Conservation (phyloP, 768 basidiomycete genomes). For the Fomitopsis serialis region DNA sequence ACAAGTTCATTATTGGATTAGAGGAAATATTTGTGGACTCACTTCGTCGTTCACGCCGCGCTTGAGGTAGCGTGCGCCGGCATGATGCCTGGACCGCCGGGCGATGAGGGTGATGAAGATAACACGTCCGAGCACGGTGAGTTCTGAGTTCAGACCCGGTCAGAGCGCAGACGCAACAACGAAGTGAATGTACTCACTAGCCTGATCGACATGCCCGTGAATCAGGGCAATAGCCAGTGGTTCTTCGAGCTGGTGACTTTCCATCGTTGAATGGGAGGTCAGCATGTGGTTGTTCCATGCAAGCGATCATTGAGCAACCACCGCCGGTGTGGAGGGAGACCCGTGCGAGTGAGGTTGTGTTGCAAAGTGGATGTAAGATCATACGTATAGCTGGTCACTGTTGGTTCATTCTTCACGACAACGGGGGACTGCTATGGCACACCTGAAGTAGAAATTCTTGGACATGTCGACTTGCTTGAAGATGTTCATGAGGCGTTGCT, state of each 20-base stretch:
- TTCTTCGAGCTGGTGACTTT: constrained; percentile 41
- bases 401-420: background rate
- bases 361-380: constrained; percentile 96
- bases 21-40: background rate
- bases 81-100: constrained; percentile 89
- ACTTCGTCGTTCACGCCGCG: constrained; percentile 94
- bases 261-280: constrained; percentile 54
- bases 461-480: constrained; percentile 97
- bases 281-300: constrained; percentile 96
- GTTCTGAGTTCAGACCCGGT: constrained; percentile 45
- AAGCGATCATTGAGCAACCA: constrained; percentile 84
- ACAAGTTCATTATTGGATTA: background rate
- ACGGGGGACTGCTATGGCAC: background rate
- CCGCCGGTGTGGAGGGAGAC: constrained; percentile 34
- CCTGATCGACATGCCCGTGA: constrained; percentile 97
- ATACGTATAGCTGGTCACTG: constrained; percentile 74
- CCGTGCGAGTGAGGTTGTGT: constrained; percentile 70
- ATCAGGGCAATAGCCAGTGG: constrained; percentile 90
- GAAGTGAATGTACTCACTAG: constrained; percentile 70
- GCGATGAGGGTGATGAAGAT: constrained; percentile 95
- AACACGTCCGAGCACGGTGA: constrained; percentile 84
- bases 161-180: background rate
- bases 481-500: constrained; percentile 80
- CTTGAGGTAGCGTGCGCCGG: constrained; percentile 91
- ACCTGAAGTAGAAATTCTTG: constrained; percentile 99